Conservation (phyloP, 176 grass and related monocot genomes). For the Puya raimondii region DNA sequence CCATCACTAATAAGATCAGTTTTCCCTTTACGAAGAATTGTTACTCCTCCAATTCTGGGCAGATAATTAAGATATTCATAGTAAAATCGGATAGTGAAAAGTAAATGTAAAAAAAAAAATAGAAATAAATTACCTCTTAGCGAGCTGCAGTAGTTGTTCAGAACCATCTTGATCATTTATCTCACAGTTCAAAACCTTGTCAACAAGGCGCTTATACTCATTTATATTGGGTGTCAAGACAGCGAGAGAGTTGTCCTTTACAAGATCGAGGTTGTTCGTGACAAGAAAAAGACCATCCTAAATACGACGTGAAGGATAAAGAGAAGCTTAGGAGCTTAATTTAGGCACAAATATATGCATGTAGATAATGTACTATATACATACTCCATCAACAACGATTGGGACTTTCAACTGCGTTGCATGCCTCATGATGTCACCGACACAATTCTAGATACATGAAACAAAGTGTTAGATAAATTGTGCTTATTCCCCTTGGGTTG, state of each 20-base stretch:
- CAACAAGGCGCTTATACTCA: slow-evolving; percentile 89
- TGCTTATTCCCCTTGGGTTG: not conserved
- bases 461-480: not conserved
- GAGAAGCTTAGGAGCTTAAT: not conserved
- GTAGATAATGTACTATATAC: slow-evolving; percentile 8
- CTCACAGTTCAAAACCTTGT: slow-evolving; percentile 69
- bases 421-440: slow-evolving; percentile 67
- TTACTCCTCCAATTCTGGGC: slow-evolving; percentile 71
- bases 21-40: slow-evolving; percentile 87
- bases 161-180: slow-evolving; percentile 49
- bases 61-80: not conserved
- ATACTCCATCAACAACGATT: slow-evolving; percentile 82
- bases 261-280: slow-evolving; percentile 63
- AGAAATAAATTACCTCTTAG: slow-evolving; percentile 40
- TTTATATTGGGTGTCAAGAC: slow-evolving; percentile 85
- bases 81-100: not conserved
- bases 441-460: slow-evolving; percentile 62
- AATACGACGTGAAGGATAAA: slow-evolving; percentile 9
- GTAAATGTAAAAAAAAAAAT: not conserved
- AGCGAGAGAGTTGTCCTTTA: slow-evolving; percentile 51
- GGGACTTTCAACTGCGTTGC: slow-evolving; percentile 58
- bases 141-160: slow-evolving; percentile 51
- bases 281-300: slow-evolving; percentile 92
- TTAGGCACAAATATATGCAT: not conserved
- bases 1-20: slow-evolving; percentile 78